A percentile compares a stretch with the other conserved stretches of the same genome.
These are phyloP conservation scores for Ceratobasidium sp. DNA, from an alignment of 1,284 basidiomycete species.

Conservation along the genomic window DNA sequence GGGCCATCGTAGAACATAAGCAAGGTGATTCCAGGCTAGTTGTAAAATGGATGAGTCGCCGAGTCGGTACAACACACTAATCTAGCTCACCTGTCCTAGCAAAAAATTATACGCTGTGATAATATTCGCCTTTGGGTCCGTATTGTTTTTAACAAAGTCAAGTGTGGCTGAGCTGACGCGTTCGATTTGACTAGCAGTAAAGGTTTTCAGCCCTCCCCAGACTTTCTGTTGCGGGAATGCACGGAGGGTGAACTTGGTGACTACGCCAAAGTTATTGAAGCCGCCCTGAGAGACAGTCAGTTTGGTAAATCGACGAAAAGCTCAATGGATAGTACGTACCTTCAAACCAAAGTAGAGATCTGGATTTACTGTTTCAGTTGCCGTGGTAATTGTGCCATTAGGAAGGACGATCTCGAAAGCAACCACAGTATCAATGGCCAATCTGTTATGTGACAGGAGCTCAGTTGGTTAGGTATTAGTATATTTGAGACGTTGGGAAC, in stretches of 20 bases:
- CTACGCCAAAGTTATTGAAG: slow-evolving; percentile 58
- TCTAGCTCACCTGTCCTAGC: neutral
- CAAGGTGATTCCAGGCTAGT: slow-evolving; percentile 54
- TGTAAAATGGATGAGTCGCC: neutral
- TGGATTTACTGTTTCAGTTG: slow-evolving; percentile 56
- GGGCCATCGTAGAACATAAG: slow-evolving; percentile 66
- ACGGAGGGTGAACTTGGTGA: slow-evolving; percentile 66
- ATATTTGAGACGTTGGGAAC: no score
- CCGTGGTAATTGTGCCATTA: slow-evolving; percentile 56
- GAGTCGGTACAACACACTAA: neutral
- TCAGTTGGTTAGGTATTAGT: neutral
- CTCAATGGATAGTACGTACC: slow-evolving; percentile 48
- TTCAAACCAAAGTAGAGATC: slow-evolving; percentile 63
- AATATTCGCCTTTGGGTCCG: slow-evolving; percentile 68
- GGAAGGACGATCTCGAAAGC: slow-evolving; percentile 63
- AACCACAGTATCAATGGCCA: slow-evolving; percentile 59
- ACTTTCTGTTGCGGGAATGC: slow-evolving; percentile 65
- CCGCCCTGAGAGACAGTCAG: slow-evolving; percentile 12
- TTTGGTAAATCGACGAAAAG: slow-evolving; percentile 48
- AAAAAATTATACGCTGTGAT: slow-evolving; percentile 56
- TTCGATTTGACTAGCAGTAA: slow-evolving; percentile 55
- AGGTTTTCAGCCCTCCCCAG: slow-evolving; percentile 62
- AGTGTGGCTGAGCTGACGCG: slow-evolving; percentile 60
- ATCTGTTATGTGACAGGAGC: slow-evolving; percentile 49
- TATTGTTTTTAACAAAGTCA: slow-evolving; percentile 61